Percentiles rank a stretch among this genome's conserved stretches.
Evolutionary conservation across 345 rosid species (phyloP).

Genomic region (Eucalyptus fibrosa): DNA sequence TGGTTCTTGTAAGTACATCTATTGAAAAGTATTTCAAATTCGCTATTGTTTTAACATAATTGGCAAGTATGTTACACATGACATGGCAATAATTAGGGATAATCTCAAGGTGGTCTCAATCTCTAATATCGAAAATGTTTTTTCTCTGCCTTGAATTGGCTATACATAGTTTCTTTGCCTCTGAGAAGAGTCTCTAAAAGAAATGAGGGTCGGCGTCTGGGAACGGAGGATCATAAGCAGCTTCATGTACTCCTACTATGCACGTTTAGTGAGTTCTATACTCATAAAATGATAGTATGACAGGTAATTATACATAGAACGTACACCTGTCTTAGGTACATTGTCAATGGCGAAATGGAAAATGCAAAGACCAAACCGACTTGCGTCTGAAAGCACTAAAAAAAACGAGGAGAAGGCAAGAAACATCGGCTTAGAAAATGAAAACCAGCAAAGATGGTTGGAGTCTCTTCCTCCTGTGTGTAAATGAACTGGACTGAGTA

Average conservation of each 20-base stretch:
- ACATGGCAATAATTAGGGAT: neutral
- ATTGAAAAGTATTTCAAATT: neutral
- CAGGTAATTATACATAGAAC: neutral
- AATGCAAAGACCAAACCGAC: neutral
- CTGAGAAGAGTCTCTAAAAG: neutral
- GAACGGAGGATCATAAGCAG: neutral
- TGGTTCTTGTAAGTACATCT: neutral
- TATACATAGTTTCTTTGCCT: neutral
- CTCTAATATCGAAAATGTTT: neutral
- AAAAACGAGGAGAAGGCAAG: neutral
- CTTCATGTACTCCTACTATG: neutral
- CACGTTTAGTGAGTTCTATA: neutral
- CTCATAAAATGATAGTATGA: neutral
- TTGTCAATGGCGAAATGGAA: neutral
- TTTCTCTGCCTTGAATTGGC: neutral
- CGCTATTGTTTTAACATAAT: neutral
- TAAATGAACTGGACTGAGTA: neutral
- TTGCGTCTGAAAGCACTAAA: neutral
- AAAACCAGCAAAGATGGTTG: neutral
- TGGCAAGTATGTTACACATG: neutral
- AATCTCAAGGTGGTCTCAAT: neutral
- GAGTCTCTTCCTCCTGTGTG: neutral
- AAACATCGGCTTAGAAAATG: neutral
- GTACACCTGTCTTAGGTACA: neutral
- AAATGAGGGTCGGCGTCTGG: neutral